These are phyloP conservation scores for Penicillium expansum DNA, from an alignment of 2,329 filamentous ascomycete genomes.

Conservation along the genomic window DNA sequence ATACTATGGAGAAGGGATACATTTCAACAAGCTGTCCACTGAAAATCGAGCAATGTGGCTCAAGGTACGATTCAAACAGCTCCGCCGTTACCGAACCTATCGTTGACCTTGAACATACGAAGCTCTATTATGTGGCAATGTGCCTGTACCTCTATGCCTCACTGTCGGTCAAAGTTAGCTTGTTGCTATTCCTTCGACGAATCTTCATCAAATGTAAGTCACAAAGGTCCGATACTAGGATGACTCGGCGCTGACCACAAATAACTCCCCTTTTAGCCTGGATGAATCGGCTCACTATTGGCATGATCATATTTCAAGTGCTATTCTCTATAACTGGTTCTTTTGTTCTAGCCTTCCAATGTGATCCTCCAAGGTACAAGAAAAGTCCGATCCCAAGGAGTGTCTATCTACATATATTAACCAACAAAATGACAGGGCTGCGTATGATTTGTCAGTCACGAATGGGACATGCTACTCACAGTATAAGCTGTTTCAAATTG, in stretches of 20 bases:
- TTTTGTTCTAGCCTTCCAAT: conserved; percentile 9
- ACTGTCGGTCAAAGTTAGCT: conserved; percentile 2
- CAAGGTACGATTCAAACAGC: not conserved
- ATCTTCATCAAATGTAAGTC: conserved; percentile 8
- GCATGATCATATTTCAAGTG: conserved; percentile 6
- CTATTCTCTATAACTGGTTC: conserved; percentile 4
- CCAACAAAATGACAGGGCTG: not conserved
- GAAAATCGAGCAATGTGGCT: conserved; percentile 5
- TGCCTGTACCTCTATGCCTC: conserved; percentile 9
- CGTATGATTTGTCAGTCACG: not conserved
- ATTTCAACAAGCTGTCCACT: not conserved
- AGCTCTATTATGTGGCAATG: conserved; percentile 12
- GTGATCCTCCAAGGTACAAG: conserved; percentile 3
- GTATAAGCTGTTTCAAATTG: conserved; percentile 7
- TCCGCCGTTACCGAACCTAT: not conserved
- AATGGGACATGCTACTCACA: conserved; percentile 2
- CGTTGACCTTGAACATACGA: not conserved
- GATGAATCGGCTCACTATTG: conserved; percentile 6
- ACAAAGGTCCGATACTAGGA: not conserved
- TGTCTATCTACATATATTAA: not conserved
- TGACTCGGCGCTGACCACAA: not conserved
- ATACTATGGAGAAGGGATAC: conserved; percentile 8
- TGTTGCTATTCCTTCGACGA: conserved; percentile 6
- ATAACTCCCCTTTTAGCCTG: not conserved
- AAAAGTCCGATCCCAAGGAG: not conserved